These are phyloP conservation scores for Thermomyces lanuginosus DNA, from an alignment of 2,329 filamentous ascomycete genomes.

Conservation along the genomic window DNA sequence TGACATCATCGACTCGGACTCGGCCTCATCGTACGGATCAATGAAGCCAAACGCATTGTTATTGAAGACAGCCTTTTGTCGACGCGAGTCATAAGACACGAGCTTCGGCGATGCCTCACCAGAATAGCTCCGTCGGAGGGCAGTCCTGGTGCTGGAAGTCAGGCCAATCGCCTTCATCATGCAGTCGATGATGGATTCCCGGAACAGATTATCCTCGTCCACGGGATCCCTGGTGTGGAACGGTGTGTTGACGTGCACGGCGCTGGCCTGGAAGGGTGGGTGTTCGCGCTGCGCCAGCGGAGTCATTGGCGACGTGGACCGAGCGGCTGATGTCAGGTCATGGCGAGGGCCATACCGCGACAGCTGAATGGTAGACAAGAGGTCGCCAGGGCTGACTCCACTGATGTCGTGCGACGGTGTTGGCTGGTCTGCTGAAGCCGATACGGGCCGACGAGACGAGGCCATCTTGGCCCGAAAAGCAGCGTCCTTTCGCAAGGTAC, in stretches of 20 bases:
- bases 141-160: slow-evolving; percentile 45
- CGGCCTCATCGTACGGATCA: slow-evolving; percentile 74
- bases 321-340: slow-evolving; percentile 12
- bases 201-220: slow-evolving; percentile 77
- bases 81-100: slow-evolving; percentile 64
- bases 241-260: slow-evolving; percentile 12
- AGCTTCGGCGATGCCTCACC: slow-evolving; percentile 73
- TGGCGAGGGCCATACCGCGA: slow-evolving; percentile 43
- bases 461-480: slow-evolving; percentile 49
- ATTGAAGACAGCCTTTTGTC: slow-evolving; percentile 62
- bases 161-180: slow-evolving; percentile 90
- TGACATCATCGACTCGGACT: slow-evolving; percentile 66
- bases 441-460: slow-evolving; percentile 22
- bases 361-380: slow-evolving; percentile 61
- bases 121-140: slow-evolving; percentile 51
- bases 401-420: slow-evolving; percentile 14
- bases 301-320: slow-evolving; percentile 5
- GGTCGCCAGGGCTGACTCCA: slow-evolving; percentile 55
- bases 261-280: slow-evolving; percentile 19
- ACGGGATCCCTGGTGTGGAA: slow-evolving; percentile 62
- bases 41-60: slow-evolving; percentile 92
- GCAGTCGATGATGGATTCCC: slow-evolving; percentile 80
- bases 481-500: slow-evolving; percentile 62
- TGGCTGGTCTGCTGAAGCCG: slow-evolving; percentile 8
- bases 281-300: slow-evolving; percentile 31